Evolutionary conservation across 2,329 filamentous ascomycete species (phyloP), one percentile per base, ranked within the genome.

Genomic region (Beauveria bassiana): DNA sequence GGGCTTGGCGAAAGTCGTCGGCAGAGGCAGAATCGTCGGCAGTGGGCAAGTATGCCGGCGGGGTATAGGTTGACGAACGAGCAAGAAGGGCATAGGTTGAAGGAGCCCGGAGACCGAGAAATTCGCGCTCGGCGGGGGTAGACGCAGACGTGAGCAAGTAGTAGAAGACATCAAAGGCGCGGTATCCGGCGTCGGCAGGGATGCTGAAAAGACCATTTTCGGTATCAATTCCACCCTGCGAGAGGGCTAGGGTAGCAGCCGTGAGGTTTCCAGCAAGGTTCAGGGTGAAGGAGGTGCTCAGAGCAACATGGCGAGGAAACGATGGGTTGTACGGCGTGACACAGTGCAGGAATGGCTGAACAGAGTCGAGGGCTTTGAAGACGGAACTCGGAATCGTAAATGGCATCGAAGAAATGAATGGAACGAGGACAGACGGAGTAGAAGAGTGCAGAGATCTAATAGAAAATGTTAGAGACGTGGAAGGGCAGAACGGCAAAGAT

Each of bases 141-240:
- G 95, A 96, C 0, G 90, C 89, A n/a, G 90, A 92, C 0, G 93
- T 96, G 47, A 98, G 81, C 1, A 99, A 85, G 69, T 97, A 98
- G 77, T 99, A 98, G 71, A 99, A 98, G 55, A 96, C 95, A 70
- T 99, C 93, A 68, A 99, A 99, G 3, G 93, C 95, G 65, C 95
- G 87, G 74, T 91, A 91, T 14, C 95, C 95, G 7, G 86, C 71
- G 70, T 96, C 86, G 0, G 86, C 75, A 0, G 95, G 90, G 18
- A 99, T 85, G 61, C 89, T 86, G 18, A 97, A 79, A 12, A 99
- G 79, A 47, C 93, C 95, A 64, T 86, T 86, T 22, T 81, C 77
- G 0, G 92, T 95, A 71, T 99, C 90, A 63, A 99, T 89, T 20
- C 95, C 95, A 3, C 91, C 89, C 45, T 91, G 89, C 0, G 93